A percentile compares a stretch with the other conserved stretches of the same genome.
phyloP scores from a whole-genome alignment of 164 flowering plant genomes.

The Vitis amurensis region DNA sequence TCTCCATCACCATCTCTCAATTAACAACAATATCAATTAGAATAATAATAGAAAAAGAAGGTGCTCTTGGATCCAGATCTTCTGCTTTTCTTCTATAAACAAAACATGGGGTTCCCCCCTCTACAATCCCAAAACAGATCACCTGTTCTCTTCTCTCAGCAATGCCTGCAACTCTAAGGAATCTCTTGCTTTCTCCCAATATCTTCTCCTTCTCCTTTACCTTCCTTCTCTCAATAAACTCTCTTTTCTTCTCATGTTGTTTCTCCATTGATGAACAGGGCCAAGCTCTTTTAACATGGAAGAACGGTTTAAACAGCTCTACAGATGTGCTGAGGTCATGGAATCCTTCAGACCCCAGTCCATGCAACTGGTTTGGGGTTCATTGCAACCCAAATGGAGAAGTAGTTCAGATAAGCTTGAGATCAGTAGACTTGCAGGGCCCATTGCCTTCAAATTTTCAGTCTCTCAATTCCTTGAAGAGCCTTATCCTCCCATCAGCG shows the following conservation, averaged over 20 bases:
- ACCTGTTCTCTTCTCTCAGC: constrained; percentile 41
- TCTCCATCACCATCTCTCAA: constrained; percentile 37
- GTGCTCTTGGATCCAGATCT: constrained; percentile 74
- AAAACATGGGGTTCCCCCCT: constrained; percentile 92
- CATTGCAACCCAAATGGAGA: constrained; percentile 52
- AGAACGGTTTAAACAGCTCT: constrained; percentile 53
- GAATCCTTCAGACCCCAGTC: constrained; percentile 51
- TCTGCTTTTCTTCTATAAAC: constrained; percentile 80
- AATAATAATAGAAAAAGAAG: constrained; percentile 31
- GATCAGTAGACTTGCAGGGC: constrained; percentile 61
- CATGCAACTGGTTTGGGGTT: constrained; percentile 83
- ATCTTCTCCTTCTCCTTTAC: constrained; percentile 31
- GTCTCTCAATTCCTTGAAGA: constrained; percentile 50
- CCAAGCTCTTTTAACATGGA: constrained; percentile 80
- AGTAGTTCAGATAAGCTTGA: constrained; percentile 53
- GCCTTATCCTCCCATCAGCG: constrained; percentile 57
- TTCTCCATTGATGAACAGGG: constrained; percentile 73
- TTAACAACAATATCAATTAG: constrained; percentile 24
- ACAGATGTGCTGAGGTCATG: constrained; percentile 53
- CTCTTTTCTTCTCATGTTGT: constrained; percentile 35
- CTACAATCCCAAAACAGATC: constrained; percentile 77
- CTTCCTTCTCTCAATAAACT: constrained; percentile 31
- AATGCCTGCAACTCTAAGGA: constrained; percentile 65
- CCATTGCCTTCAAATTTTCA: constrained; percentile 74
- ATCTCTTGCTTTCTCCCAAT: constrained; percentile 27